Evolutionary conservation across 306 rosid genomes (phyloP).

Genomic region (Carpinus fangiana): DNA sequence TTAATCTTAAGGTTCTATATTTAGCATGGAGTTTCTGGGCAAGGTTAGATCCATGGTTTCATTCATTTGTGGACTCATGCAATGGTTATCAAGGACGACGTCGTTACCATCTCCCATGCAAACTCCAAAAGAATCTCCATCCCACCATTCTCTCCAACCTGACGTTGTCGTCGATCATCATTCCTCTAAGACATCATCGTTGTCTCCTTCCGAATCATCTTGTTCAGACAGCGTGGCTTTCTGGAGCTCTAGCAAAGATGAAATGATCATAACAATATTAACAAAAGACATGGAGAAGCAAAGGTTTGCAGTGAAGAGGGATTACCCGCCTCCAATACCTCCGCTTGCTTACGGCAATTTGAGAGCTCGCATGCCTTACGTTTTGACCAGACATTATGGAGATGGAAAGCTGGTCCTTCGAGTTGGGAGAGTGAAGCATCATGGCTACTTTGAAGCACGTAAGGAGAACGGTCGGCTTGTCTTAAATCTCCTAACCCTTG

Average conservation of each 20-base stretch:
- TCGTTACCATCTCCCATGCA: too few relatives aligned
- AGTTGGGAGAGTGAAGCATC: constrained; percentile 31
- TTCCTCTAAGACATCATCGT: neutral
- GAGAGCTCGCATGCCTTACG: constrained; percentile 40
- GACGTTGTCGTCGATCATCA: too few relatives aligned
- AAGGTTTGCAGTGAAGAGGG: neutral
- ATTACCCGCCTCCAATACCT: constrained; percentile 56
- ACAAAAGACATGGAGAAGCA: neutral
- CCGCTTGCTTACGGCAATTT: constrained; percentile 29
- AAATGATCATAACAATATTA: neutral
- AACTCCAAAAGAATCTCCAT: too few relatives aligned
- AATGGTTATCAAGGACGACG: constrained; percentile 28
- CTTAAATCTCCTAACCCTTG: constrained; percentile 29
- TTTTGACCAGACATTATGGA: constrained; percentile 32
- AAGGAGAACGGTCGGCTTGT: constrained; percentile 54
- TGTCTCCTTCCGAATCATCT: neutral
- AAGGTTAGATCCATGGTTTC: constrained; percentile 33
- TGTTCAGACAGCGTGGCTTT: constrained; percentile 66
- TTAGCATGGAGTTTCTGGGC: constrained; percentile 20
- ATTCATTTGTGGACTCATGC: constrained; percentile 17
- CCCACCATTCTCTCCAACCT: too few relatives aligned
- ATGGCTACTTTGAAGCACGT: constrained; percentile 35
- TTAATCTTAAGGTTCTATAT: neutral
- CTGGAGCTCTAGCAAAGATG: constrained; percentile 24
- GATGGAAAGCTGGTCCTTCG: constrained; percentile 47